Base-by-base conservation (phyloP, 805 yeast species). In the Metschnikowia corniflorae region DNA sequence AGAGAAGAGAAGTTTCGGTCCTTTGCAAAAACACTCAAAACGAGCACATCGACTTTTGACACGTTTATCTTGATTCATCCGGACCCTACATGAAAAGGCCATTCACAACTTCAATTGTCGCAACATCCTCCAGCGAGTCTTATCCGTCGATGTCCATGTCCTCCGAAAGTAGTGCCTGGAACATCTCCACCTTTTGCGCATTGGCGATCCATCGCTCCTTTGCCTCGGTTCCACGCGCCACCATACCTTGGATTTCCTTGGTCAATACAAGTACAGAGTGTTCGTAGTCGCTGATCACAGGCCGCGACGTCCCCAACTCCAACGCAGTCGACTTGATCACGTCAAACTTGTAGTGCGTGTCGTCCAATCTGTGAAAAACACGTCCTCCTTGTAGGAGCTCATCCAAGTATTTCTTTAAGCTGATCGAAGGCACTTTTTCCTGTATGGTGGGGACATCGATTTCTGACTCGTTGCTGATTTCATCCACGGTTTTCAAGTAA, bases 171-270 rank as follows among this genome's bases (percentile, higher is more conserved):
- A 53, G 51, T 6, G 51, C 49, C 34, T 47, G 55, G 9, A 67
- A 47, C 27, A 37, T 42, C 37, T 58, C 66, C 33, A 68, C 37
- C 39, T 53, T 58, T 14, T 41, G 42, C 2, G 70, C 69, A 42
- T 64, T 64, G 8, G 26, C 40, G 26, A 53, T 47, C 72, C 72
- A 68, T 21, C 57, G 43, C 32, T 55, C 57, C 43, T 61, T 63
- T 12, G 63, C 55, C 21, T 43, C 54, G 0, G 60, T 49, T 1
- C 69, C 65, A 29, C 56, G 58, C n/a, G 44, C 46, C 3, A 62
- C 50, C 29, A 64, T 49, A 2, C 51, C 61, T 16, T 49, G 46
- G 3, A 68, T 58, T n/a, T 55, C 58, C 5, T 30, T 35, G 3
- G 49, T 35, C 14, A 64, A 43, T 5, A 40, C 41, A 4, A 44